These are phyloP conservation scores for Ligustrum vulgare DNA, from an alignment of 257 asterid genomes.

Conservation along the genomic window DNA sequence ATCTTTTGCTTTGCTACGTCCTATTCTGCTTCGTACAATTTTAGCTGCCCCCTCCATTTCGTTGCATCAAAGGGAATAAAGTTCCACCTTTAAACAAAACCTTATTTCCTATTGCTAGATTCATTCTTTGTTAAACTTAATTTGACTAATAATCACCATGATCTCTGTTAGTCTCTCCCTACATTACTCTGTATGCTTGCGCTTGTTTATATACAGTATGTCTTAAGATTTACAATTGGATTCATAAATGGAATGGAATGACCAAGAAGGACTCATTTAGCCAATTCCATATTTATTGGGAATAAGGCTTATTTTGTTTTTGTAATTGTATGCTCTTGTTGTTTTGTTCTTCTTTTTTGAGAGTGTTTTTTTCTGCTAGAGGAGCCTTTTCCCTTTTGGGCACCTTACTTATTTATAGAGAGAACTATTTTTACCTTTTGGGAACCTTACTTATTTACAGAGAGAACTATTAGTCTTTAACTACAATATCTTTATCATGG, in stretches of 20 bases:
- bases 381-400: not conserved
- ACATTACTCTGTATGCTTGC: constrained; percentile 17
- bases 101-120: constrained; percentile 23
- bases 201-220: not conserved
- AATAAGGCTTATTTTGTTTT: constrained; percentile 2
- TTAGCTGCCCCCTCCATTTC: constrained; percentile 38
- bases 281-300: not conserved
- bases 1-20: constrained; percentile 24
- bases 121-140: constrained; percentile 18
- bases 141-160: constrained; percentile 11
- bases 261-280: not conserved
- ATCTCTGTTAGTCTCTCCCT: constrained; percentile 1
- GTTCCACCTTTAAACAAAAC: constrained; percentile 34
- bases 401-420: not conserved
- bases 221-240: constrained; percentile 16
- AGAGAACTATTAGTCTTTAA: not conserved
- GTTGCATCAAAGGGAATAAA: constrained; percentile 27
- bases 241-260: not conserved
- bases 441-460: not conserved
- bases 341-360: constrained; percentile 4
- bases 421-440: constrained; percentile 1
- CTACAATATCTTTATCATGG: not conserved
- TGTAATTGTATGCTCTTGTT: not conserved
- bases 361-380: constrained; percentile 27
- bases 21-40: constrained; percentile 27